Conservation (phyloP, 148 eudicot genomes). For the Fallopia convolvulus region DNA sequence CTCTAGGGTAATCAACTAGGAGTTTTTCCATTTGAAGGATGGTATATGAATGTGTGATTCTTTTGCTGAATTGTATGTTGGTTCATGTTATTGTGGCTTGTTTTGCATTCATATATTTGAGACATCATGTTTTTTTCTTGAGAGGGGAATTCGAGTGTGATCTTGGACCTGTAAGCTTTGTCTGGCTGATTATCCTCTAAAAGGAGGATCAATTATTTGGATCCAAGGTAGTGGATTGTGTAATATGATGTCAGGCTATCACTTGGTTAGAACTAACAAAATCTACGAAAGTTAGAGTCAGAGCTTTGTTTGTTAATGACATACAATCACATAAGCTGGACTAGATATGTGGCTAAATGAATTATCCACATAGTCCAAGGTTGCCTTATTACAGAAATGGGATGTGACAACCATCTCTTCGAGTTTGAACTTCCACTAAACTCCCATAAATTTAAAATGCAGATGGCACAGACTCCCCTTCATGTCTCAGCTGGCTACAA, state of each 20-base stretch:
- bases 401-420: background rate
- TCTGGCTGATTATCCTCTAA: background rate
- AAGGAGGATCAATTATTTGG: background rate
- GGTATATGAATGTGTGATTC: background rate
- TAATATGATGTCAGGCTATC: background rate
- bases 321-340: background rate
- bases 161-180: background rate
- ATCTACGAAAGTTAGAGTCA: background rate
- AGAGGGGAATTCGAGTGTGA: background rate
- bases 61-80: background rate
- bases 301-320: background rate
- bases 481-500: conserved; percentile 94
- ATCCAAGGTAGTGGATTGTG: background rate
- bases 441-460: conserved; percentile 13
- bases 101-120: background rate
- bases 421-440: background rate
- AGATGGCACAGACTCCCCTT: conserved; percentile 96
- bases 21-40: background rate
- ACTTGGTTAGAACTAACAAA: background rate
- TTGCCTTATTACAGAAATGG: background rate
- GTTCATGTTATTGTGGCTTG: background rate
- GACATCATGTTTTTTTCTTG: background rate
- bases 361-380: background rate
- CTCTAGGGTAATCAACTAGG: background rate
- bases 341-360: background rate